Evolutionary conservation across 2,329 filamentous ascomycete genomes (phyloP).

Genomic region (Leptographium procerum): DNA sequence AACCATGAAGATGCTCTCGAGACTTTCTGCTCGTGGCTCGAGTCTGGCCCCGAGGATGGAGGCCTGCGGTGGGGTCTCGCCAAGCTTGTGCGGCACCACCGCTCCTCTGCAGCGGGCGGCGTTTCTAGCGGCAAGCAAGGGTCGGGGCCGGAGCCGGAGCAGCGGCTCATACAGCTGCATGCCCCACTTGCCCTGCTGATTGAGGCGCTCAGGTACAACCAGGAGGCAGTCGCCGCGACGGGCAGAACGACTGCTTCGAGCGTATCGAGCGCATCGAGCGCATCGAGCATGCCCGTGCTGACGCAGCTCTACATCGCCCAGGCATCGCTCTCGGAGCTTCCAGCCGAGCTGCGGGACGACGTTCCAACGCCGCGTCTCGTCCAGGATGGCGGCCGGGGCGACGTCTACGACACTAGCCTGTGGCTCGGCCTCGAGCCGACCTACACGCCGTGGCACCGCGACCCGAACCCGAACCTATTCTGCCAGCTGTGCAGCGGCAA

Average conservation of each 20-base stretch:
- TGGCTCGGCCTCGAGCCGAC: constrained; percentile 85
- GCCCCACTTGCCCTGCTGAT: constrained; percentile 56
- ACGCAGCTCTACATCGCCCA: constrained; percentile 75
- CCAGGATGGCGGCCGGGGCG: constrained; percentile 53
- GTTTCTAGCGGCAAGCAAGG: neutral
- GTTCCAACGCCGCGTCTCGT: constrained; percentile 59
- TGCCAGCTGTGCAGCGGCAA: constrained; percentile 70
- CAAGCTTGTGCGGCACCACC: constrained; percentile 5
- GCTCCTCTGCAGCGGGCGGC: neutral
- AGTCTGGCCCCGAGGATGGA: neutral
- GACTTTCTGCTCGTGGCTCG: constrained; percentile 9
- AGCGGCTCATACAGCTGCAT: constrained; percentile 42
- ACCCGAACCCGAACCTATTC: constrained; percentile 91
- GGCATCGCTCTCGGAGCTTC: constrained; percentile 59
- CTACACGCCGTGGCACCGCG: constrained; percentile 80
- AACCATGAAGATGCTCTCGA: neutral
- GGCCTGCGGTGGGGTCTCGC: constrained; percentile 4
- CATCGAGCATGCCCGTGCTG: constrained; percentile 3
- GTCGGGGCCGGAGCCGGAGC: constrained; percentile 5
- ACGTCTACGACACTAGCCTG: constrained; percentile 76
- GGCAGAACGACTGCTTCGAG: neutral
- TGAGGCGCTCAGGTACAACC: constrained; percentile 40
- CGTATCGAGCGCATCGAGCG: no score
- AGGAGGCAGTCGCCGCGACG: neutral
- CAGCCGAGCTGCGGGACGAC: constrained; percentile 48